These are phyloP conservation scores for Tylopilus balloui DNA, from an alignment of 768 basidiomycete genomes.

Conservation along the genomic window DNA sequence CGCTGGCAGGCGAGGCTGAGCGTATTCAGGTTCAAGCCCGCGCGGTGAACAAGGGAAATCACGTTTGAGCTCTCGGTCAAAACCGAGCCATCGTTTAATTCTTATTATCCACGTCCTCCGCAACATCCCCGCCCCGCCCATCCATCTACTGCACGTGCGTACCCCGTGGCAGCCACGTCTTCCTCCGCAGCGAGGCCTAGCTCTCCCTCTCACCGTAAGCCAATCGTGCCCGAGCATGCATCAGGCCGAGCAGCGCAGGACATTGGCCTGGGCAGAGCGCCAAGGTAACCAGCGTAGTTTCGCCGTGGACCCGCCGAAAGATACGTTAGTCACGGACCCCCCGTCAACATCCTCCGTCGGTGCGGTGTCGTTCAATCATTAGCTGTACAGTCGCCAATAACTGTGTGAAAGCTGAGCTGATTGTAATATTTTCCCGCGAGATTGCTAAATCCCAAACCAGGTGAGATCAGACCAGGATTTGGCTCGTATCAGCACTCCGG, in stretches of 20 bases:
- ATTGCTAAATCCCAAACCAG: not conserved
- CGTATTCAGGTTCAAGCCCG: conserved; percentile 20
- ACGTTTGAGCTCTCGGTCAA: conserved; percentile 25
- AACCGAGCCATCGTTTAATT: conserved; percentile 17
- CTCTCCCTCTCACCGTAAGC: too few species aligned
- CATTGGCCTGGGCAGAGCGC: not conserved
- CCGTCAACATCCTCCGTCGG: not conserved
- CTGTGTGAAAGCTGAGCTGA: not conserved
- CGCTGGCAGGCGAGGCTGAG: conserved; percentile 24
- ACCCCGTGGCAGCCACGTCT: conserved; percentile 4
- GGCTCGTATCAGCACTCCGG: not conserved
- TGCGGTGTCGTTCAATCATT: not conserved
- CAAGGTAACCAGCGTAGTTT: not conserved
- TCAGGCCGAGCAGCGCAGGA: too few species aligned
- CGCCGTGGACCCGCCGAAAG: not conserved
- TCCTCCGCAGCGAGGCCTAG: not conserved
- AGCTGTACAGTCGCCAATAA: not conserved
- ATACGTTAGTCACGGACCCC: not conserved
- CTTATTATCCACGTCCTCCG: conserved; percentile 4
- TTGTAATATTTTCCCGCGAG: not conserved
- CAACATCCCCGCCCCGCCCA: conserved; percentile 16
- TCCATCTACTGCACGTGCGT: conserved; percentile 7
- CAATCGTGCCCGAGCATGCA: too few species aligned
- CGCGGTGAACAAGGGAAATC: conserved; percentile 31
- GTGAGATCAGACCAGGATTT: not conserved